Percentiles rank a stretch among this genome's conserved stretches.
Conservation (phyloP, 202 grass and related monocot genomes). For the Zizania palustris region DNA sequence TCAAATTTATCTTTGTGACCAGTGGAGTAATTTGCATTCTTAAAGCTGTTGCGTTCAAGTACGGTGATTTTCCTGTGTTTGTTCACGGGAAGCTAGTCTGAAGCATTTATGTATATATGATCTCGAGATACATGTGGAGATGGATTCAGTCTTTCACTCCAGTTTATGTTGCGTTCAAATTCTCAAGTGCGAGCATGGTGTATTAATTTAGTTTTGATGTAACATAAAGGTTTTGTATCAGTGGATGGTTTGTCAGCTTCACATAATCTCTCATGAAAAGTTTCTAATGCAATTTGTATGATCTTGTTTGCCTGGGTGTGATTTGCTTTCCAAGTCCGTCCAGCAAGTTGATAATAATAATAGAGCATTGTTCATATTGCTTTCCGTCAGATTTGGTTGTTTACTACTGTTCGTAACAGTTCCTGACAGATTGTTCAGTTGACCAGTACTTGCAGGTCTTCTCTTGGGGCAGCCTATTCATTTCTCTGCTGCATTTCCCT, state of each 20-base stretch:
- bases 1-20: not conserved
- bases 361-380: not conserved
- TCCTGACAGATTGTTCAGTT: not conserved
- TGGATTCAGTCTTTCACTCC: not conserved
- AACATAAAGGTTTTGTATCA: too few species aligned
- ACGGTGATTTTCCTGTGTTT: slow-evolving; percentile 22
- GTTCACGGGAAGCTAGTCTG: slow-evolving; percentile 40
- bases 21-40: slow-evolving; percentile 1
- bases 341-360: not conserved
- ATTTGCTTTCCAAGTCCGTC: not conserved
- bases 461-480: not conserved
- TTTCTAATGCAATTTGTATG: not conserved
- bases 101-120: slow-evolving; percentile 41
- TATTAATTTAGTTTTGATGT: not conserved
- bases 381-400: not conserved
- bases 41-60: not conserved
- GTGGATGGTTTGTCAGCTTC: not conserved
- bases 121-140: slow-evolving; percentile 2
- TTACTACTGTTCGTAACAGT: not conserved
- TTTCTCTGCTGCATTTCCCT: not conserved
- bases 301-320: not conserved
- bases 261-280: not conserved
- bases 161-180: not conserved
- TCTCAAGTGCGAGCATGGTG: not conserved
- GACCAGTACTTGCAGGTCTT: not conserved